These are phyloP conservation scores for Ophiosphaerella narmari DNA, from an alignment of 2,329 filamentous ascomycete species.

Conservation along the genomic window DNA sequence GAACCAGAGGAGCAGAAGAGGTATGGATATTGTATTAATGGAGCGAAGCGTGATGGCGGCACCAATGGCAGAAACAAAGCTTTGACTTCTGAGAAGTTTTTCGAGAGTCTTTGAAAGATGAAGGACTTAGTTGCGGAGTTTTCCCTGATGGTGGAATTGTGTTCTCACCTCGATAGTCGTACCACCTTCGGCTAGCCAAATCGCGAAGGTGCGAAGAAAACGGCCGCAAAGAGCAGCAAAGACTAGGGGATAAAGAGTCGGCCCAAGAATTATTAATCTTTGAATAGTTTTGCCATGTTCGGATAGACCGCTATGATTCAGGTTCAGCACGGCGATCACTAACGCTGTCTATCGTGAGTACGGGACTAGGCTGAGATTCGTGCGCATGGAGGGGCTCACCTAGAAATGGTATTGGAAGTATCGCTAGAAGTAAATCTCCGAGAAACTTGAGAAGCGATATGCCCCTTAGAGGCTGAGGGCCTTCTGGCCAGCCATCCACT, in stretches of 20 bases:
- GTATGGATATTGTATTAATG: neutral
- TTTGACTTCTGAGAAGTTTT: conserved; percentile 12
- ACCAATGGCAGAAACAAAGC: conserved; percentile 7
- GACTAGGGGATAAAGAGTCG: conserved; percentile 8
- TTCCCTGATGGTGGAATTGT: neutral
- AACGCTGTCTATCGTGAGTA: neutral
- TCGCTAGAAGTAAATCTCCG: neutral
- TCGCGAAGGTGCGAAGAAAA: conserved; percentile 2
- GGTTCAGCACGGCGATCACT: neutral
- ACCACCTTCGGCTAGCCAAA: conserved; percentile 3
- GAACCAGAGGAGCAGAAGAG: conserved; percentile 1
- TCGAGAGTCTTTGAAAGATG: conserved; percentile 1
- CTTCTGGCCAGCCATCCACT: neutral
- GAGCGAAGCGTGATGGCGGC: conserved; percentile 8
- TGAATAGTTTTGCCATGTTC: conserved; percentile 1
- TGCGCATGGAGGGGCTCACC: neutral
- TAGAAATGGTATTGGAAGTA: conserved; percentile 8
- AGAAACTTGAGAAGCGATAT: neutral
- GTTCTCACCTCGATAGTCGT: conserved; percentile 3
- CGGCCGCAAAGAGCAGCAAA: conserved; percentile 10
- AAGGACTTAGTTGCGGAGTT: neutral
- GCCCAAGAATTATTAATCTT: conserved; percentile 6
- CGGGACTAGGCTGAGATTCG: neutral
- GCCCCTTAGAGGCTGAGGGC: neutral
- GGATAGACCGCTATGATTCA: neutral